Evolutionary conservation across 2,329 filamentous ascomycete genomes (phyloP).

Genomic region (Cladosporium colombiae): DNA sequence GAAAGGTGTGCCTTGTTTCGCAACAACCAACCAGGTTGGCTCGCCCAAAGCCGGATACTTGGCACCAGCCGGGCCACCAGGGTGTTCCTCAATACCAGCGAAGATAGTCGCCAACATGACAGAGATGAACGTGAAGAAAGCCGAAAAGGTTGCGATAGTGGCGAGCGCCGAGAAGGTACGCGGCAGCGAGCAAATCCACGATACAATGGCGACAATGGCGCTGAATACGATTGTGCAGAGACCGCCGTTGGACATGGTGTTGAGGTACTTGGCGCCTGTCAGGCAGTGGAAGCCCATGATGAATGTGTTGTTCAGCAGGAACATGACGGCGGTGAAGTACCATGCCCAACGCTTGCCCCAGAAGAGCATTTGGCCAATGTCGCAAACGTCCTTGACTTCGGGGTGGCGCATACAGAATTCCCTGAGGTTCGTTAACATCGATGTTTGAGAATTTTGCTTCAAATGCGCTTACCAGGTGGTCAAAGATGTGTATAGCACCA

Average conservation of each 20-base stretch:
- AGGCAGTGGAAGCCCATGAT: slow-evolving; percentile 81
- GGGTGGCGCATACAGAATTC: slow-evolving; percentile 89
- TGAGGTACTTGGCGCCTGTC: slow-evolving; percentile 81
- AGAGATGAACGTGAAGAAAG: slow-evolving; percentile 86
- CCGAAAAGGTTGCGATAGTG: slow-evolving; percentile 75
- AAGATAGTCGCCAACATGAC: slow-evolving; percentile 84
- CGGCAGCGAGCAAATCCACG: slow-evolving; percentile 77
- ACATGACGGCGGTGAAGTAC: slow-evolving; percentile 76
- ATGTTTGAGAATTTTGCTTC: neutral
- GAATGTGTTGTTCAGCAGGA: slow-evolving; percentile 90
- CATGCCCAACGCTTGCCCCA: slow-evolving; percentile 76
- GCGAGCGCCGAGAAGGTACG: slow-evolving; percentile 81
- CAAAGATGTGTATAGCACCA: slow-evolving; percentile 82
- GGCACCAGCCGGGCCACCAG: slow-evolving; percentile 68
- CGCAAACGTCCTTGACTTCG: slow-evolving; percentile 88
- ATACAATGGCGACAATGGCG: slow-evolving; percentile 71
- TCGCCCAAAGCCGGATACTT: slow-evolving; percentile 51
- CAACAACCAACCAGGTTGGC: slow-evolving; percentile 68
- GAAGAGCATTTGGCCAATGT: slow-evolving; percentile 94
- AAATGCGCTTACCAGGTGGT: slow-evolving; percentile 56
- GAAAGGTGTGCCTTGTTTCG: slow-evolving; percentile 72
- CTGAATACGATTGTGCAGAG: slow-evolving; percentile 81
- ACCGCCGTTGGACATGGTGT: slow-evolving; percentile 72
- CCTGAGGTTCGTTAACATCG: slow-evolving; percentile 55
- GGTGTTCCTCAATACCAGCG: slow-evolving; percentile 72